phyloP scores from a whole-genome alignment of 305 asterid species.

The Solanum hybrid region DNA sequence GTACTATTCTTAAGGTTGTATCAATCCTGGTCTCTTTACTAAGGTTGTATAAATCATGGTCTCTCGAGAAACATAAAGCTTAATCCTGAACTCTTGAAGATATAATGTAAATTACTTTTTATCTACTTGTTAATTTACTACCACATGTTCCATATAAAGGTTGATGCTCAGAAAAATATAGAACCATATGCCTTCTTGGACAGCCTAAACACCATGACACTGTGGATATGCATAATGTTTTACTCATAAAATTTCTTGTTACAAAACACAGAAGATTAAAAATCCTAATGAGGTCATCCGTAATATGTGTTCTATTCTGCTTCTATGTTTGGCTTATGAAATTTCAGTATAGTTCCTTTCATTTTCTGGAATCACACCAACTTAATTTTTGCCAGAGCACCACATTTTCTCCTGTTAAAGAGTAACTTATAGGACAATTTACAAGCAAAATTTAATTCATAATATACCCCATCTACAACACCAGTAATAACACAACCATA shows the following conservation, averaged over 20 bases:
- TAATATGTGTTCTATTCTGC: background rate
- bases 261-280: background rate
- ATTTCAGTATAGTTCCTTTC: background rate
- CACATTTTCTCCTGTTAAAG: background rate
- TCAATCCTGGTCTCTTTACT: background rate
- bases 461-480: background rate
- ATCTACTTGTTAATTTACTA: background rate
- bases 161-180: background rate
- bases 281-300: background rate
- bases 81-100: background rate
- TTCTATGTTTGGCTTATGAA: background rate
- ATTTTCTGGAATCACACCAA: background rate
- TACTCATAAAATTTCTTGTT: background rate
- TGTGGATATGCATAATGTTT: background rate
- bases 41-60: background rate
- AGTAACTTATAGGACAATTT: background rate
- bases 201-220: background rate
- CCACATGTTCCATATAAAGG: background rate
- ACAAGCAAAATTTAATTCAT: background rate
- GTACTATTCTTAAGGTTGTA: background rate
- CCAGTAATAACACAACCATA: background rate
- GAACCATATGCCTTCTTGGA: slow-evolving; percentile 1
- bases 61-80: background rate
- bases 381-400: background rate
- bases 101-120: background rate